Percentiles rank a stretch among this genome's conserved stretches.
Conservation (phyloP, 2,329 filamentous ascomycete genomes). For the Fonsecaea monophora region DNA sequence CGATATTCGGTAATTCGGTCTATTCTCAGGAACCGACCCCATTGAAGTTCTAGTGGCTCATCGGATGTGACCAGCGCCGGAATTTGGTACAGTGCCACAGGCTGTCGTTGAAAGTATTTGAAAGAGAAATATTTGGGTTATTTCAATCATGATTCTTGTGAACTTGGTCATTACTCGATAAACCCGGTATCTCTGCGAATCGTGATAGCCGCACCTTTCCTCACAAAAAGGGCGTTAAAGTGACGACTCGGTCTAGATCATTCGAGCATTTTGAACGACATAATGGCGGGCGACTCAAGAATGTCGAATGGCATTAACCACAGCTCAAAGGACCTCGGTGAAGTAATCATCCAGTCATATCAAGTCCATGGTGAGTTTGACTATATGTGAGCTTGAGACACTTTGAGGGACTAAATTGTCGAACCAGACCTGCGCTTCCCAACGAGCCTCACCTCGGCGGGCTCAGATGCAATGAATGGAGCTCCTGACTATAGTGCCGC, state of each 20-base stretch:
- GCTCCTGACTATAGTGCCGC: conserved; percentile 91
- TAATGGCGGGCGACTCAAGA: not conserved
- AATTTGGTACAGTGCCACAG: not conserved
- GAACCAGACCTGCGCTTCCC: conserved; percentile 14
- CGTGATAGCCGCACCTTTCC: not conserved
- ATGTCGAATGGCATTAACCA: not conserved
- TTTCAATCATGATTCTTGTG: not conserved
- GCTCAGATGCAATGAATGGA: conserved; percentile 73
- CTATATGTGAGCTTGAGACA: not conserved
- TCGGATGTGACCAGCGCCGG: not conserved
- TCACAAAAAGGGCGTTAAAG: not conserved
- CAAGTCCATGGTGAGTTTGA: conserved; percentile 7
- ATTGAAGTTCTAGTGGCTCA: not conserved
- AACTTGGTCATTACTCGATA: not conserved
- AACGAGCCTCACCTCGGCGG: conserved; percentile 18
- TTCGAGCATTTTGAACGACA: not conserved
- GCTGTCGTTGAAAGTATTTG: not conserved
- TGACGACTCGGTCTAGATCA: not conserved
- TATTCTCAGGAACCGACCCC: not conserved
- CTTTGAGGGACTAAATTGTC: not conserved
- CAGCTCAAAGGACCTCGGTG: not conserved
- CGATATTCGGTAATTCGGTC: not conserved
- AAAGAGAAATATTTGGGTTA: not conserved
- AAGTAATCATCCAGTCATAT: conserved; percentile 7
- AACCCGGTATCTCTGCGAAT: not conserved